Evolutionary conservation across 106 monocot species (phyloP), one percentile per base, ranked within the genome.

Genomic region (Platanthera guangdongensis): DNA sequence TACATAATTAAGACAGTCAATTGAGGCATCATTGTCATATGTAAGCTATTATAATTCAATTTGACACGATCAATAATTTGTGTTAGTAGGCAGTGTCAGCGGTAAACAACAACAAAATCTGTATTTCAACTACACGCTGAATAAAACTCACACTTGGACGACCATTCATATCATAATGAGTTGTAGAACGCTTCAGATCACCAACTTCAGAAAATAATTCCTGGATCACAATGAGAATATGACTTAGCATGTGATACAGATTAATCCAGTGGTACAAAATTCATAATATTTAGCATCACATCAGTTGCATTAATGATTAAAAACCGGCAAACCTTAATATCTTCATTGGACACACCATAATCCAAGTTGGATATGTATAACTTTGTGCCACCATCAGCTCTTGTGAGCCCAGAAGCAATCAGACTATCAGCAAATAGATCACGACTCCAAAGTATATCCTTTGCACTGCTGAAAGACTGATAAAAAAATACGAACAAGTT

Each of bases 181-280:
- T 86, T 53, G 85, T 62, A 79, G 78, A 94, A 13, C 80, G 83
- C 82, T 84, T 99, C 50, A 99, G 87, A 47, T 85, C 73, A 71
- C 99, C 94, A 80, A 94, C 53, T 80, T 99, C 94, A 30, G 92
- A 94, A 79, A 99, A 99, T 30, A 99, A 83, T 87, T 99, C 99
- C 99, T 99, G 79, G 74, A 78, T 10, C 39, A 46, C 68, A 51
- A 55, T 57, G 3, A 32, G 45, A 30, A 55, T 71, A 71, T 25
- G 55, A 13, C 68, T 76, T 65, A 59, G 55, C 45, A 73, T 12
- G 18, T 32, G 59, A 9, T 11, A 16, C 52, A 22, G 22, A 4
- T 50, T 48, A 19, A 32, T 60, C 21, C 18, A 64, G 64, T 7
- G 63, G 63, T 74, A 49, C 21, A 7, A 16, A 69, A 46, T 14